Evolutionary conservation across 306 rosid genomes (phyloP).

Genomic region (Prunus persica): Prunus_persica_NCBIv2 NC_034014.1:17213501-17214000

Average conservation of each 20-base stretch:
- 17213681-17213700: too few relatives aligned
- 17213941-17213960: too few relatives aligned
- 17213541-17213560: conserved; percentile 61
- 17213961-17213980: too few relatives aligned
- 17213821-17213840: conserved; percentile 14
- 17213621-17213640: conserved; percentile 49
- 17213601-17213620: conserved; percentile 74
- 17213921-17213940: too few relatives aligned
- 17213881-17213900: background rate
- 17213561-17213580: conserved; percentile 84
- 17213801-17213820: conserved; percentile 29
- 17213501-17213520: conserved; percentile 43
- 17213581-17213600: conserved; percentile 54
- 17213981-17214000: too few relatives aligned
- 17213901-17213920: too few relatives aligned
- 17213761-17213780: conserved; percentile 42
- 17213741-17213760: conserved; percentile 48
- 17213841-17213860: background rate
- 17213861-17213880: background rate
- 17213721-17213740: conserved; percentile 32
- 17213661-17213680: background rate
- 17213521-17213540: conserved; percentile 35
- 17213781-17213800: conserved; percentile 16
- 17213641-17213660: conserved; percentile 30
- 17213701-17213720: conserved; percentile 28